Base-by-base conservation (phyloP, 2,329 filamentous ascomycete genomes). In the Sclerotinia subarctica region DNA sequence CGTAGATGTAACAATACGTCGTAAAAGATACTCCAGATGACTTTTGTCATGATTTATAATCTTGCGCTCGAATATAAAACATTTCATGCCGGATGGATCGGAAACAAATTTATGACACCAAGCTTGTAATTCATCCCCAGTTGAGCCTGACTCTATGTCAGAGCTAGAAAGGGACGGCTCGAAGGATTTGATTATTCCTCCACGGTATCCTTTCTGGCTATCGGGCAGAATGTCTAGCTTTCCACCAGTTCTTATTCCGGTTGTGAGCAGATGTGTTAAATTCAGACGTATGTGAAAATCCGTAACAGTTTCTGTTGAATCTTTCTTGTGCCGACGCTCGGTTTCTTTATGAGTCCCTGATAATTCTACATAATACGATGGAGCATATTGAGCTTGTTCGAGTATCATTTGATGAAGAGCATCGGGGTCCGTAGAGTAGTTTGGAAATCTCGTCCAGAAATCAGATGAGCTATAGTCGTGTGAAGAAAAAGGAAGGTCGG, bases 101-200 rank as follows among this genome's bases (percentile, higher is more conserved):
- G 84, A 84, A 73, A 86, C 88, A 78, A 87, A 94, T 51, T 84
- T 83, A 68, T 89, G 85, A 73, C 89, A 92, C 90, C 90, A 93
- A 11, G 67, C 64, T 19, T 68, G 68, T 15, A 69, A 42, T 7
- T 68, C 69, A 15, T 72, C 71, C 10, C 56, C 24, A 35, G 64
- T 58, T 5, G 52, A 47, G 6, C 54, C 63, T 19, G 56, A 51
- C n/a, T 72, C 70, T 0, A 69, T 47, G 54, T 73, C 71, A 24
- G n/a, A 49, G 2, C 78, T 77, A 5, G 64, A 67, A 53, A 81
- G 78, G n/a, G 79, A 79, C 0, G 84, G 83, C 0, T 82, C 86
- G 5, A 83, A 79, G 6, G 79, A 82, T 68, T 82, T 81, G 21
- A 87, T 80, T 63, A 88, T 81, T 5, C 87, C 87, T 26, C 90